Evolutionary conservation across 1,284 basidiomycete genomes (phyloP).

Genomic region (Cryptococcus wingfieldii): DNA sequence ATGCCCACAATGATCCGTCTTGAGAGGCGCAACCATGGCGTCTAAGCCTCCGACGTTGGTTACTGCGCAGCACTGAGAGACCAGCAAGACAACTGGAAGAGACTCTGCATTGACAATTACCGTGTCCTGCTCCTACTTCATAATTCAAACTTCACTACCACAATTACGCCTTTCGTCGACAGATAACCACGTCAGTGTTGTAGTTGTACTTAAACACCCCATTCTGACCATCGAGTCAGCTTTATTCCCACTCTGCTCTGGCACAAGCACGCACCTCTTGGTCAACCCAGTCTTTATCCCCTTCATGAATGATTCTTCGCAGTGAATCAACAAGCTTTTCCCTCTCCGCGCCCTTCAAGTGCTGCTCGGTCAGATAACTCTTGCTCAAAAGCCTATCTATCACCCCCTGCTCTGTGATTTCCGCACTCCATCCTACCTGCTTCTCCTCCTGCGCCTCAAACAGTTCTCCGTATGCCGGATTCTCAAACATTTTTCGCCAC

Average conservation of each 20-base stretch:
- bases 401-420: conserved; percentile 26
- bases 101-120: too few species aligned
- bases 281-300: conserved; percentile 39
- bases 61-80: too few species aligned
- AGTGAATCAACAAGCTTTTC: conserved; percentile 24
- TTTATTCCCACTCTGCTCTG: background rate
- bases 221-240: conserved; percentile 15
- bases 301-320: conserved; percentile 19
- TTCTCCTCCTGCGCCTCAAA: conserved; percentile 26
- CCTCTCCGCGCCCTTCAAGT: conserved; percentile 30
- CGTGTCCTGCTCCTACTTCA: too few species aligned
- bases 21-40: too few species aligned
- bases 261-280: conserved; percentile 26
- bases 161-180: conserved; percentile 19
- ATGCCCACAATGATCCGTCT: too few species aligned
- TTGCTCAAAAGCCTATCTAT: background rate
- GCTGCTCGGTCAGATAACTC: conserved; percentile 35
- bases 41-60: too few species aligned
- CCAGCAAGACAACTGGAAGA: too few species aligned
- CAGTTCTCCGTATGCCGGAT: conserved; percentile 28
- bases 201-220: conserved; percentile 38
- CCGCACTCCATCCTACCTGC: conserved; percentile 22
- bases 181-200: conserved; percentile 34
- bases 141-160: too few species aligned
- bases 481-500: conserved; percentile 38